phyloP scores from a whole-genome alignment of 768 basidiomycete species.

The Tricholoma matsutake region DNA sequence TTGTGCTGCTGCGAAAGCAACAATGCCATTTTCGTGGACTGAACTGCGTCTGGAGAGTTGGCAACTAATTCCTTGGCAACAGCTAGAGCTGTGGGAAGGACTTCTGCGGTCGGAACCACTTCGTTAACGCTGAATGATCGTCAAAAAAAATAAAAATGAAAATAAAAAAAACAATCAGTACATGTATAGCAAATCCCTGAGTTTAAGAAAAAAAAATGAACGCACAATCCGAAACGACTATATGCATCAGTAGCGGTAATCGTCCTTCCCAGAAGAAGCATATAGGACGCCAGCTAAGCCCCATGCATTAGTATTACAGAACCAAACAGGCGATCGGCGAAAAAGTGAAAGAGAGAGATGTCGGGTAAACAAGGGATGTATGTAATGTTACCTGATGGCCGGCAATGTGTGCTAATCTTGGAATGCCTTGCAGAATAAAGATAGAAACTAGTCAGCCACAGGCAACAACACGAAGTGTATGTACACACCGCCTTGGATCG shows the following conservation, averaged over 20 bases:
- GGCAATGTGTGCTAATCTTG: constrained; percentile 57
- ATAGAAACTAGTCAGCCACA: not conserved
- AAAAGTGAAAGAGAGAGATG: constrained; percentile 7
- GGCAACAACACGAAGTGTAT: constrained; percentile 2
- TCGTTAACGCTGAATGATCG: constrained; percentile 58
- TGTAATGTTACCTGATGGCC: constrained; percentile 77
- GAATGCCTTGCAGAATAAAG: constrained; percentile 50
- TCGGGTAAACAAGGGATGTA: not conserved
- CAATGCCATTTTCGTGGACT: constrained; percentile 71
- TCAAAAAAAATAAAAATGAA: constrained; percentile 2
- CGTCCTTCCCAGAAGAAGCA: constrained; percentile 71
- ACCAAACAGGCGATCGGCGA: not conserved
- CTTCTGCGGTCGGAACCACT: constrained; percentile 54
- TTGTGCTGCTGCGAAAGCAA: constrained; percentile 51
- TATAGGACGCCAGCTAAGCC: constrained; percentile 64
- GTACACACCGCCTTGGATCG: constrained; percentile 62
- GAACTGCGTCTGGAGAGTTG: constrained; percentile 80
- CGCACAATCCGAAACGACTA: constrained; percentile 73
- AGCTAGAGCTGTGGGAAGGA: constrained; percentile 59
- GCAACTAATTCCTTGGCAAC: constrained; percentile 55
- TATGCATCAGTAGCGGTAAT: constrained; percentile 67
- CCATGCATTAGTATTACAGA: constrained; percentile 14
- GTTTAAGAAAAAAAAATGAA: constrained; percentile 12
- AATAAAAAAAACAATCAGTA: not conserved
- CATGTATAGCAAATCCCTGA: not conserved